These are phyloP conservation scores for Gliomastix tumulicola DNA, from an alignment of 2,329 filamentous ascomycete genomes.

Conservation along the genomic window DNA sequence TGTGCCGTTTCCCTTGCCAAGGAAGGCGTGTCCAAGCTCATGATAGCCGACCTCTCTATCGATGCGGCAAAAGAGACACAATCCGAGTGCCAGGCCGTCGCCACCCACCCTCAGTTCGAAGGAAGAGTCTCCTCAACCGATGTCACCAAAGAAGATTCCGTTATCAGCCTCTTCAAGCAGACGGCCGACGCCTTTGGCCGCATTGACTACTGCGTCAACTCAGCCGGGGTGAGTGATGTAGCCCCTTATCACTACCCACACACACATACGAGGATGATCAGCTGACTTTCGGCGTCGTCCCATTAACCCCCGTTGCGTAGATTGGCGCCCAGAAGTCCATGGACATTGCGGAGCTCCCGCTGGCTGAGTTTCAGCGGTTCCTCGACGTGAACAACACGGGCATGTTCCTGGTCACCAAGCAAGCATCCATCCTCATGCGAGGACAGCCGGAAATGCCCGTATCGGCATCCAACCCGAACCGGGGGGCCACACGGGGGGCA, in stretches of 20 bases:
- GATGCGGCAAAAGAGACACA: conserved; percentile 4
- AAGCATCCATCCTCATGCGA: conserved; percentile 5
- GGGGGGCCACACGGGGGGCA: conserved; percentile 4
- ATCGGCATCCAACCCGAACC: conserved; percentile 2
- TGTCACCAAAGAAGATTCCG: conserved; percentile 7
- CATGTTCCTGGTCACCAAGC: conserved; percentile 5
- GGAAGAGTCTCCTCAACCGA: conserved; percentile 4
- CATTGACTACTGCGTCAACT: conserved; percentile 12
- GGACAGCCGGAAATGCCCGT: conserved; percentile 4
- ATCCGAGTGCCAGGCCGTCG: conserved; percentile 4
- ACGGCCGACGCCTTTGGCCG: conserved; percentile 5
- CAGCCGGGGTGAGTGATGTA: conserved; percentile 8
- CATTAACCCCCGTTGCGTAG: no score
- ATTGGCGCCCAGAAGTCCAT: neutral
- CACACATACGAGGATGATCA: no score
- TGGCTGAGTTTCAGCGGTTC: conserved; percentile 6
- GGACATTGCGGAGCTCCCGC: conserved; percentile 5
- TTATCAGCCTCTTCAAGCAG: conserved; percentile 3
- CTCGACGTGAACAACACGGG: conserved; percentile 7
- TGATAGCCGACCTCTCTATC: conserved; percentile 7
- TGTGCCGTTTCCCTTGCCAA: conserved; percentile 6
- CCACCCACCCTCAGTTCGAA: conserved; percentile 5
- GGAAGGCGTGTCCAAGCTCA: conserved; percentile 7
- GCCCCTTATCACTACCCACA: no score
- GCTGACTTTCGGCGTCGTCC: no score